Conservation (phyloP, 164 flowering plant genomes). For the Umbellularia californica region DNA sequence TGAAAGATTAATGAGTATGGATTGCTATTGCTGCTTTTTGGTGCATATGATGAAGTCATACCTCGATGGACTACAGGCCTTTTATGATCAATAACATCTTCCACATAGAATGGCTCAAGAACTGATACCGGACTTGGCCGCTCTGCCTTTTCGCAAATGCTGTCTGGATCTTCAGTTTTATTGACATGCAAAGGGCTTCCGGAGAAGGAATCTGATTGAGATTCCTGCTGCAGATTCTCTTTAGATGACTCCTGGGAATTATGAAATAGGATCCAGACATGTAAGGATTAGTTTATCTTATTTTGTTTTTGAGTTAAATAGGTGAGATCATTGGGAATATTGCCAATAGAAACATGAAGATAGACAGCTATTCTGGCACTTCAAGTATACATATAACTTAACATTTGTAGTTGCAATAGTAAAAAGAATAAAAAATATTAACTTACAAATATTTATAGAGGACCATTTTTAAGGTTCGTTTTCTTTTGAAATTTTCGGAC, state of each 20-base stretch:
- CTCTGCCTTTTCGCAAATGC: slow-evolving; percentile 30
- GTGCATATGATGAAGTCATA: slow-evolving; percentile 21
- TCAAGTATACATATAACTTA: neutral
- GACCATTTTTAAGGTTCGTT: neutral
- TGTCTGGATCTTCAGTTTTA: slow-evolving; percentile 33
- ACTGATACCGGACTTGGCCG: slow-evolving; percentile 87
- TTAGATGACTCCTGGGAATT: slow-evolving; percentile 32
- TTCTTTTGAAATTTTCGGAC: no score
- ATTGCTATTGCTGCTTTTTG: neutral
- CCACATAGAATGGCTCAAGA: slow-evolving; percentile 64
- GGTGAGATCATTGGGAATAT: neutral
- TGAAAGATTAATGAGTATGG: neutral
- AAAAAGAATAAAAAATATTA: no score
- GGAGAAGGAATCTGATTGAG: slow-evolving; percentile 28
- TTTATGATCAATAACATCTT: slow-evolving; percentile 61
- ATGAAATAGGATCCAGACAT: neutral
- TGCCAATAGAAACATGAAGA: neutral
- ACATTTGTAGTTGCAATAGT: neutral
- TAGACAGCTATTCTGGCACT: neutral
- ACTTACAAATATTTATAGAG: no score
- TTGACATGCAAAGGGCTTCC: slow-evolving; percentile 23
- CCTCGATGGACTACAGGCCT: slow-evolving; percentile 36
- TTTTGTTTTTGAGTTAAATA: neutral
- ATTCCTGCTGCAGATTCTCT: slow-evolving; percentile 23
- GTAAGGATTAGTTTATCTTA: slow-evolving; percentile 2